Evolutionary conservation across 2,329 filamentous ascomycete species (phyloP), one percentile per base, ranked within the genome.

Genomic region (Beauveria scarabaeidicola): DNA sequence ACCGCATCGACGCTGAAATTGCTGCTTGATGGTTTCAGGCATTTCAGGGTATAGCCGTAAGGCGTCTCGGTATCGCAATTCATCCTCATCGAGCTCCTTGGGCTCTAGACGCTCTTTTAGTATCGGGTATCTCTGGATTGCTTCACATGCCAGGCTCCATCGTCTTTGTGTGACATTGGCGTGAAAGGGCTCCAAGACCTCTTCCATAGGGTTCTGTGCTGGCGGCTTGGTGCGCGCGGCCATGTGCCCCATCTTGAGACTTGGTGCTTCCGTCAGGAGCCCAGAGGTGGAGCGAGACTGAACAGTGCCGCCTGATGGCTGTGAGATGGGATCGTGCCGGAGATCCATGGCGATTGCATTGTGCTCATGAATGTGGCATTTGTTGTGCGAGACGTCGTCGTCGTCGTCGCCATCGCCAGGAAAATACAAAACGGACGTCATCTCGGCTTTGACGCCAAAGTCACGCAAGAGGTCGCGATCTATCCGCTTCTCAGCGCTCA

Each of bases 391-490:
- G 3, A 10, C 27, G 23, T 8, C 10, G 3, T 29, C 27, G 23
- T 8, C 10, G 8, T 8, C 10, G 46, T 51, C 23, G n/a, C 7
- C 29, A 9, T 51, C 17, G 15, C 27, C 50, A 15, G 50, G 32
- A 19, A 38, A 21, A 19, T 52, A 52, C 3, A 52, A 15, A 10
- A 52, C 32, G 3, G 50, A 43, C 10, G 36, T 23, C 47, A 61
- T 59, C 32, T 59, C 57, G 2, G 60, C 52, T 44, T 59, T 61
- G n/a, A 52, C 57, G 4, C 60, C 60, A 43, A 60, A 61, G 44
- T 61, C 60, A n/a, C 60, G 55, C 15, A 59, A 19, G 6, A 61
- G 29, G 21, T 61, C 56, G 19, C 59, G 36, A 21, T 59, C 50
- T 27, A 41, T n/a, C 32, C 29, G 46, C 19, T 61, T 44, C 8